These are phyloP conservation scores for Kondoa subrosea DNA, from an alignment of 768 basidiomycete genomes.

Conservation along the genomic window DNA sequence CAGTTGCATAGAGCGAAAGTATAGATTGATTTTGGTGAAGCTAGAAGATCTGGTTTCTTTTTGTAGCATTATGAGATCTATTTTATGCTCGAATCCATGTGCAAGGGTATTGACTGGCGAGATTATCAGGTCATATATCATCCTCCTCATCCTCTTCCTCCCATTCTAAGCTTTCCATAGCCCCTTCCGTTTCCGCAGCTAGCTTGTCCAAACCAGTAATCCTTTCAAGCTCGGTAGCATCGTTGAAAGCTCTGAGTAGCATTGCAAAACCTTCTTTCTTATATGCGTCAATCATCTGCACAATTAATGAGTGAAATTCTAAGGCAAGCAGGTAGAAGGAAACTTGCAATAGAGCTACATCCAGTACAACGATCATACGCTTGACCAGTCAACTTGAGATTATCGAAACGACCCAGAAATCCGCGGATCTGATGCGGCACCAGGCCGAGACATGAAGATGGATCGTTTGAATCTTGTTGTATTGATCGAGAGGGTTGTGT, in stretches of 20 bases:
- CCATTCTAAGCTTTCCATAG: constrained; percentile 48
- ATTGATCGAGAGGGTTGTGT: constrained; percentile 1
- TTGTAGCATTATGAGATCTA: too few relatives aligned
- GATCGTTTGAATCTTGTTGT: too few relatives aligned
- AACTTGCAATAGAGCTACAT: constrained; percentile 54
- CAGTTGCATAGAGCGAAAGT: constrained; percentile 14
- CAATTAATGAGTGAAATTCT: not conserved
- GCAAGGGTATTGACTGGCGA: too few relatives aligned
- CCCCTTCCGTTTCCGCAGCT: constrained; percentile 55
- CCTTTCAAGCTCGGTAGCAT: constrained; percentile 52
- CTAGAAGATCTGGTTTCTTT: too few relatives aligned
- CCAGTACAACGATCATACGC: constrained; percentile 80
- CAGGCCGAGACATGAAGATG: constrained; percentile 52
- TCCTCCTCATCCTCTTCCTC: constrained; percentile 44
- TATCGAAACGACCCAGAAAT: constrained; percentile 70
- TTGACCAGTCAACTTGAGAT: constrained; percentile 63
- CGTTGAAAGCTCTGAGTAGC: constrained; percentile 66
- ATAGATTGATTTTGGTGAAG: too few relatives aligned
- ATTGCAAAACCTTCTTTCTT: constrained; percentile 61
- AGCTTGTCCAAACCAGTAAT: constrained; percentile 65
- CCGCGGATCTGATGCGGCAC: constrained; percentile 92
- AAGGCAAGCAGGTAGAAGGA: not conserved
- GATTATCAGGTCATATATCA: constrained; percentile 23
- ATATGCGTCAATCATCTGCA: constrained; percentile 64
- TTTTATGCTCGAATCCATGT: too few relatives aligned